Conservation (phyloP, 2,329 filamentous ascomycete genomes). For the Penicillium sumatraense region DNA sequence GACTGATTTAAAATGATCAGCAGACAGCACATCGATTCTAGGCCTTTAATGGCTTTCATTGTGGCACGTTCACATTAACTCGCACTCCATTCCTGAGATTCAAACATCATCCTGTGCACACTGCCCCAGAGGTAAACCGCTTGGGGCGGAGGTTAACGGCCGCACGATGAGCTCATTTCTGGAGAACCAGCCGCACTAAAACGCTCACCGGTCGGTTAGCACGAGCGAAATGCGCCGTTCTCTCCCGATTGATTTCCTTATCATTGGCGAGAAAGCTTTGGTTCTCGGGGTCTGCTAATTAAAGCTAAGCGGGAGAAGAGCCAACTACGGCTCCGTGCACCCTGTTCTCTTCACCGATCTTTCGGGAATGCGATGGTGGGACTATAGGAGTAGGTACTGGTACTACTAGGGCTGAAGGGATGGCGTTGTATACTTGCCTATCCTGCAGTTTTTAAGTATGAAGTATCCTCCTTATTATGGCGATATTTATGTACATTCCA, state of each 20-base stretch:
- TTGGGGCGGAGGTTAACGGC: slow-evolving; percentile 5
- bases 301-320: not conserved
- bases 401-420: too few relatives aligned
- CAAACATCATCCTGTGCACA: too few relatives aligned
- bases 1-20: not conserved
- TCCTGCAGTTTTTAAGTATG: too few relatives aligned
- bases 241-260: slow-evolving; percentile 9
- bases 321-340: not conserved
- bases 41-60: not conserved
- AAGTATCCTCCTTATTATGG: too few relatives aligned
- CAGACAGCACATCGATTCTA: slow-evolving; percentile 4
- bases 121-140: not conserved
- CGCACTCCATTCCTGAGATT: not conserved
- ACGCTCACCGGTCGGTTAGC: slow-evolving; percentile 17
- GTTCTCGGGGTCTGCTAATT: not conserved
- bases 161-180: slow-evolving; percentile 20
- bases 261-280: slow-evolving; percentile 1
- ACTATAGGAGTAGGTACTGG: too few relatives aligned
- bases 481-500: not conserved
- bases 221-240: slow-evolving; percentile 8
- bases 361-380: not conserved
- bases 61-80: not conserved
- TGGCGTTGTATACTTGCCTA: too few relatives aligned
- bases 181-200: slow-evolving; percentile 1
- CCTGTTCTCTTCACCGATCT: not conserved